Evolutionary conservation across 352 stramenopile genomes (phyloP).

Genomic region (Pythium periplocum): DNA sequence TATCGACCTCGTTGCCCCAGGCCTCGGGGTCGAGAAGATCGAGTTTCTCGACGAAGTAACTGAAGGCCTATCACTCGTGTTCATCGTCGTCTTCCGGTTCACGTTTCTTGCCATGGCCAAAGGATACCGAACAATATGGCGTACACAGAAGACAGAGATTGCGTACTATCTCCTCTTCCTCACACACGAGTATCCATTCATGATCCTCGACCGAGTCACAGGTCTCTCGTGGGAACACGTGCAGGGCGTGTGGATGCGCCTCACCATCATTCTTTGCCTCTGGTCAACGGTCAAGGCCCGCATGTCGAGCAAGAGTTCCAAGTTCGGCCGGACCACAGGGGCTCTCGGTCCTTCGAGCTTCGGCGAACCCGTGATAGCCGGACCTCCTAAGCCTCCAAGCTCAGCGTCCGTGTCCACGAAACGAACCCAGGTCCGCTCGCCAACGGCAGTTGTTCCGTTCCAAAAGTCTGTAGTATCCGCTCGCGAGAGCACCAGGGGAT

Average conservation of each 20-base stretch:
- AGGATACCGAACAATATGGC: neutral
- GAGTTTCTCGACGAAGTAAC: conserved; percentile 8
- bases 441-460: no score
- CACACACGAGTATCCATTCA: conserved; percentile 14
- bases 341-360: no score
- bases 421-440: no score
- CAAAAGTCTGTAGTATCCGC: no score
- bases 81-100: conserved; percentile 18
- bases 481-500: no score
- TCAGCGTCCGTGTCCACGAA: no score
- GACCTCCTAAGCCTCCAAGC: no score
- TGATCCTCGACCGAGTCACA: conserved; percentile 4
- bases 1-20: conserved; percentile 4
- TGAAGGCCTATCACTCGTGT: conserved; percentile 7
- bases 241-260: conserved; percentile 6
- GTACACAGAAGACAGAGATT: conserved; percentile 6
- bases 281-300: conserved; percentile 6
- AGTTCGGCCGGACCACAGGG: neutral
- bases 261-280: conserved; percentile 9
- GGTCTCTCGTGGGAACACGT: conserved; percentile 8
- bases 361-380: no score
- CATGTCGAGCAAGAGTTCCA: conserved; percentile 5
- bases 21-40: neutral
- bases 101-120: conserved; percentile 12
- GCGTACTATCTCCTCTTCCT: conserved; percentile 14